These are phyloP conservation scores for Cokeromyces recurvatus DNA, from an alignment of 371 early-diverging fungal genomes.

Conservation along the genomic window DNA sequence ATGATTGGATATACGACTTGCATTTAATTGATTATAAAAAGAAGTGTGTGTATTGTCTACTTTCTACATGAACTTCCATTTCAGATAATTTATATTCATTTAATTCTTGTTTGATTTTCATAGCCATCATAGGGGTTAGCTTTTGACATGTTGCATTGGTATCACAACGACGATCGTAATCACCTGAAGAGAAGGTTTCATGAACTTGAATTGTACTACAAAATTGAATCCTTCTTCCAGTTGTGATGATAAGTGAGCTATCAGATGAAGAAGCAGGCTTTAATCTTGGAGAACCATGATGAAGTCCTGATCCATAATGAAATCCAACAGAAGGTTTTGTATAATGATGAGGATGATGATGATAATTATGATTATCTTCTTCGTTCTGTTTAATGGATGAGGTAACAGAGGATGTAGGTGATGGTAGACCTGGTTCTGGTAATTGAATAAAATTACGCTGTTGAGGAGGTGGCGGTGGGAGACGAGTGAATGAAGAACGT, in stretches of 20 bases:
- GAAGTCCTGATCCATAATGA: constrained; percentile 41
- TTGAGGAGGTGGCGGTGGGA: constrained; percentile 12
- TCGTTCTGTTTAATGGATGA: constrained; percentile 21
- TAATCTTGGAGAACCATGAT: constrained; percentile 38
- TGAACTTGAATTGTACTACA: constrained; percentile 58
- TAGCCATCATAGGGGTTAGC: constrained; percentile 63
- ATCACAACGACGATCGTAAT: constrained; percentile 72
- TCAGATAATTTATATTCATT: constrained; percentile 74
- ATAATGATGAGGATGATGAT: neutral
- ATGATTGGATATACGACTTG: no score
- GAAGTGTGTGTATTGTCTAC: constrained; percentile 69
- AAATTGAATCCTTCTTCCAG: constrained; percentile 44
- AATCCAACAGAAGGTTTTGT: constrained; percentile 22
- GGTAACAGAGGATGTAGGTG: constrained; percentile 33
- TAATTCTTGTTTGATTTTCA: constrained; percentile 71
- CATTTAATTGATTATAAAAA: constrained; percentile 65
- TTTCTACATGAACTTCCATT: constrained; percentile 73
- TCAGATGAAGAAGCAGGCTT: constrained; percentile 32
- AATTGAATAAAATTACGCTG: constrained; percentile 12
- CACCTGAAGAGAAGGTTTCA: constrained; percentile 61
- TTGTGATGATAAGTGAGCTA: constrained; percentile 15
- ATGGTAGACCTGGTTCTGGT: constrained; percentile 21
- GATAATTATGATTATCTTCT: constrained; percentile 1
- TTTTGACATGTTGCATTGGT: constrained; percentile 55
- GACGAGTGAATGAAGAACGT: constrained; percentile 22